These are phyloP conservation scores for Phialophora expanda DNA, from an alignment of 2,329 filamentous ascomycete genomes.

Conservation along the genomic window DNA sequence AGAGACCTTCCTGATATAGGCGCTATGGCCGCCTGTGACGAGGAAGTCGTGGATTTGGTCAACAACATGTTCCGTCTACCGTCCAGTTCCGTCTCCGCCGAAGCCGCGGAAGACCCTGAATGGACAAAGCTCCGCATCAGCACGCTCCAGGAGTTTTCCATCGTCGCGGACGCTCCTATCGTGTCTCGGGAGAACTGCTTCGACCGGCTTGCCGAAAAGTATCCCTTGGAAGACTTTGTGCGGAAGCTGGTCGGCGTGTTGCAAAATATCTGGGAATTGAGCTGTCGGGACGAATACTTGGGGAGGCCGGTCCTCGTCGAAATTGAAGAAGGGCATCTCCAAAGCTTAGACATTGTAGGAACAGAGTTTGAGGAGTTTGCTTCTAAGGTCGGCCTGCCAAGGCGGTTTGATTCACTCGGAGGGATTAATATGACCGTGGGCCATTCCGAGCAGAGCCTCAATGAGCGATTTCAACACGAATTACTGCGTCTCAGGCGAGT, in stretches of 20 bases:
- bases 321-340: constrained; percentile 37
- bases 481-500: not conserved
- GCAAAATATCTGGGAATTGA: constrained; percentile 20
- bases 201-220: constrained; percentile 30
- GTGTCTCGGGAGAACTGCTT: constrained; percentile 25
- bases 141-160: constrained; percentile 32
- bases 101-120: constrained; percentile 11
- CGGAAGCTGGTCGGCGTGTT: constrained; percentile 26
- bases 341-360: constrained; percentile 29
- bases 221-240: constrained; percentile 27
- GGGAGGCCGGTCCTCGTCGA: constrained; percentile 42
- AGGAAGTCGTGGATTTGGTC: constrained; percentile 12
- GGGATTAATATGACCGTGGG: not conserved
- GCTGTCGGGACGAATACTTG: constrained; percentile 30
- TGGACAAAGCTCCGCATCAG: constrained; percentile 30
- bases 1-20: not conserved
- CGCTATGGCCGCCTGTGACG: not conserved
- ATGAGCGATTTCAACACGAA: not conserved
- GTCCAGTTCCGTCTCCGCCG: not conserved
- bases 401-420: not conserved
- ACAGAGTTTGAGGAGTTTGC: constrained; percentile 35
- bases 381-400: constrained; percentile 21
- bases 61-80: constrained; percentile 23
- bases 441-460: not conserved
- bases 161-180: constrained; percentile 16